Conservation (phyloP, 73 alveolate genomes). For the Uronychia setigera region DNA sequence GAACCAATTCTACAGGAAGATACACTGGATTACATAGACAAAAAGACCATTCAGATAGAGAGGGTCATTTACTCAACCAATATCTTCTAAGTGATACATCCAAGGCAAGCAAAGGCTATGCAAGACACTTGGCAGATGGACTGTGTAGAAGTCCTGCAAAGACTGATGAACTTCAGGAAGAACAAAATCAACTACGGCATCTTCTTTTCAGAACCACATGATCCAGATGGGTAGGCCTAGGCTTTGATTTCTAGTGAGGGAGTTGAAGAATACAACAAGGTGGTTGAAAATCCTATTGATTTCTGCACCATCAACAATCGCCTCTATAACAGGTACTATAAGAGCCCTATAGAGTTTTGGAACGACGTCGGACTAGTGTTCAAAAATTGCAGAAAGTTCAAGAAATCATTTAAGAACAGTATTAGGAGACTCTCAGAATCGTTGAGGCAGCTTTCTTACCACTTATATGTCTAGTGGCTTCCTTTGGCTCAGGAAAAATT, state of each 20-base stretch:
- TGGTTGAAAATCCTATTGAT: constrained; percentile 80
- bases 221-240: constrained; percentile 69
- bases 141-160: constrained; percentile 2
- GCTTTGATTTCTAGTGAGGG: constrained; percentile 26
- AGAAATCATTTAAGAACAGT: constrained; percentile 54
- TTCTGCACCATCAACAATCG: constrained; percentile 74
- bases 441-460: constrained; percentile 71
- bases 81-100: constrained; percentile 87
- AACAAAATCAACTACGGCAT: constrained; percentile 72
- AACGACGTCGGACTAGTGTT: constrained; percentile 85
- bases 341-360: constrained; percentile 74
- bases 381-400: constrained; percentile 75
- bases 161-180: constrained; percentile 62
- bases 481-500: background rate
- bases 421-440: constrained; percentile 73
- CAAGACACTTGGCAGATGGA: constrained; percentile 24
- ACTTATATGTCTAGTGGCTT: constrained; percentile 70
- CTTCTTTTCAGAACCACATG: constrained; percentile 74
- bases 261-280: constrained; percentile 54
- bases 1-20: constrained; percentile 30
- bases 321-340: constrained; percentile 68
- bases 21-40: constrained; percentile 45
- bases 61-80: constrained; percentile 68
- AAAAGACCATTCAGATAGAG: constrained; percentile 55
- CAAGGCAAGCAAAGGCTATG: constrained; percentile 71